A percentile compares a stretch with the other conserved stretches of the same genome.
phyloP scores from a whole-genome alignment of 495 filamentous ascomycete genomes.

The Neurospora sp. region DNA sequence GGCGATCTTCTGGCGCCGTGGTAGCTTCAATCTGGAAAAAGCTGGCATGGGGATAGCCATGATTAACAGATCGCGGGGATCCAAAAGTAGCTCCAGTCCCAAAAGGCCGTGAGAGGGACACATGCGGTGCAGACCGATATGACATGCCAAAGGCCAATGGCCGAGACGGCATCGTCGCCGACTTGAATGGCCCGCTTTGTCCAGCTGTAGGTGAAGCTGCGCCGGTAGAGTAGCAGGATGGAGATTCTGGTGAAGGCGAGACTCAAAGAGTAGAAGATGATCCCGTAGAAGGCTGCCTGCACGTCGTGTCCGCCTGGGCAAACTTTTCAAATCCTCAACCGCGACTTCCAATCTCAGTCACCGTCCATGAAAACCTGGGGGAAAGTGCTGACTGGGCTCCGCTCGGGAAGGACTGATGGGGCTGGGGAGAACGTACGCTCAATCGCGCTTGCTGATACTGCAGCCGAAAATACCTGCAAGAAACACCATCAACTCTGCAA shows the following conservation, averaged over 20 bases:
- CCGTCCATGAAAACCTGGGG: neutral
- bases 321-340: neutral
- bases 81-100: too few species aligned
- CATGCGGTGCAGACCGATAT: conserved; percentile 18
- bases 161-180: conserved; percentile 12
- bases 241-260: conserved; percentile 21
- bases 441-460: conserved; percentile 16
- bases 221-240: conserved; percentile 20
- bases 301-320: neutral
- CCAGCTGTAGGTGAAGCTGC: conserved; percentile 23
- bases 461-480: conserved; percentile 16
- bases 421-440: conserved; percentile 11
- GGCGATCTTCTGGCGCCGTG: conserved; percentile 17
- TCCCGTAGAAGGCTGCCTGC: conserved; percentile 17
- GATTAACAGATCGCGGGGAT: too few species aligned
- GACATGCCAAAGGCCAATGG: conserved; percentile 17
- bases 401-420: neutral
- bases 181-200: conserved; percentile 14
- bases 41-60: conserved; percentile 21
- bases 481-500: neutral
- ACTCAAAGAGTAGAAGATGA: conserved; percentile 20
- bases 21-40: conserved; percentile 15
- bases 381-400: neutral
- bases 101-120: conserved; percentile 19
- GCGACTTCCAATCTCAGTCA: too few species aligned